Percentiles rank a stretch among this genome's conserved stretches.
phyloP scores from a whole-genome alignment of 2,329 filamentous ascomycete genomes.

The Daldinia eschscholtzii region DNA sequence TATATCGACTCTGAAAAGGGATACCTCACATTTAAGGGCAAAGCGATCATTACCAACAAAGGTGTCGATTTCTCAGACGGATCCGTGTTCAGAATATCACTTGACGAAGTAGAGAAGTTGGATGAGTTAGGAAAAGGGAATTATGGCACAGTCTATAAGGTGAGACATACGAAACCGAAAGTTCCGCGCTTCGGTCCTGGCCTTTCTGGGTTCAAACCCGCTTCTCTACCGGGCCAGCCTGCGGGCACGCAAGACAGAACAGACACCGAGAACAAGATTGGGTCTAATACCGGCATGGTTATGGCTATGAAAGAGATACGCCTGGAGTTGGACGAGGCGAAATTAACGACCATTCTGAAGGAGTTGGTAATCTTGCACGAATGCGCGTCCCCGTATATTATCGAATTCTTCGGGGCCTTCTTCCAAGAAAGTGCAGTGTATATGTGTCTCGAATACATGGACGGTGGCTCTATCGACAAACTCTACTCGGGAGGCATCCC shows the following conservation, averaged over 20 bases:
- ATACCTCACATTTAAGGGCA: conserved; percentile 91
- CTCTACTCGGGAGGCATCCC: conserved; percentile 91
- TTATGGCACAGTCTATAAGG: conserved; percentile 98
- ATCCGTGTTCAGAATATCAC: conserved; percentile 89
- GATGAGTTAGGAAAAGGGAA: conserved; percentile 98
- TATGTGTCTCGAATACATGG: conserved; percentile 99
- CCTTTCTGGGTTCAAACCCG: conserved; percentile 62
- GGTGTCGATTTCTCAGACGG: conserved; percentile 95
- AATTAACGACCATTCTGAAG: conserved; percentile 97
- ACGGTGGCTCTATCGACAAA: conserved; percentile 97
- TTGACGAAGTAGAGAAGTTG: conserved; percentile 91
- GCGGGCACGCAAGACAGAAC: conserved; percentile 48
- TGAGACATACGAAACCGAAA: conserved; percentile 80
- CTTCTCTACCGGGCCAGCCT: conserved; percentile 56
- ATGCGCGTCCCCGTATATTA: conserved; percentile 94
- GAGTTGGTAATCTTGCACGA: conserved; percentile 96
- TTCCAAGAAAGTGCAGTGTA: conserved; percentile 99
- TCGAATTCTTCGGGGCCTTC: conserved; percentile 98
- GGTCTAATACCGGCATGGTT: conserved; percentile 75
- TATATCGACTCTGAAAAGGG: conserved; percentile 93
- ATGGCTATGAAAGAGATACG: conserved; percentile 99
- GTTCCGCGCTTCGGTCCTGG: conserved; percentile 71
- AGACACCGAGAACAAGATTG: conserved; percentile 51
- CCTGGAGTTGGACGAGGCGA: conserved; percentile 93
- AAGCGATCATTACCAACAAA: conserved; percentile 87